A percentile compares a stretch with the other conserved stretches of the same genome.
Evolutionary conservation across 192 early-diverging fungal genomes (phyloP).

Genomic region (Backusella tuberculispora): DNA sequence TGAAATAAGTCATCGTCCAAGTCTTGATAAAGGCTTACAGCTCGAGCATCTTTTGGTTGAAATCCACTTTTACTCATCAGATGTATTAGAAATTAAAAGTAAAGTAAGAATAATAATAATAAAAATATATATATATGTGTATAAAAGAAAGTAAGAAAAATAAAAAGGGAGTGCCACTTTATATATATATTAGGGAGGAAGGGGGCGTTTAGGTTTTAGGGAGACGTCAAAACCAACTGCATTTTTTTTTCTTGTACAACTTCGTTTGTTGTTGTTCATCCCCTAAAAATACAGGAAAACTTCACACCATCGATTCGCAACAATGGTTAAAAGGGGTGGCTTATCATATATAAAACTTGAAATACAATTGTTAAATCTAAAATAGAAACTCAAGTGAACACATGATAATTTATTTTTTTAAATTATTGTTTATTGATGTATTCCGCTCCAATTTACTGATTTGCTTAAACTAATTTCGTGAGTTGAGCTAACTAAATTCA

Average conservation of each 20-base stretch:
- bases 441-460: no score
- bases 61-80: constrained; percentile 11
- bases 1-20: constrained; percentile 17
- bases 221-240: constrained; percentile 9
- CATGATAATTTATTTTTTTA: neutral
- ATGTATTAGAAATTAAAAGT: neutral
- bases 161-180: neutral
- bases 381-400: neutral
- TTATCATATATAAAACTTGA: constrained; percentile 4
- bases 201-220: constrained; percentile 13
- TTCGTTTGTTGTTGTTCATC: neutral
- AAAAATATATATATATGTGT: neutral
- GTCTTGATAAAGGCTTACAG: constrained; percentile 23
- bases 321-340: constrained; percentile 1
- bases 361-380: constrained; percentile 3
- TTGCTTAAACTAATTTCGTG: no score
- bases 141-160: constrained; percentile 12
- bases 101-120: neutral
- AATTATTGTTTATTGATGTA: no score
- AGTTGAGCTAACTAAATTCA: no score
- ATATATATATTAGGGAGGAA: constrained; percentile 1
- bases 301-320: neutral
- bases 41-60: constrained; percentile 24
- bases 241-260: neutral
- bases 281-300: constrained; percentile 5